Evolutionary conservation across 306 rosid genomes (phyloP), one percentile per base, ranked within the genome.

Genomic region (Gastrolobium villosum): DNA sequence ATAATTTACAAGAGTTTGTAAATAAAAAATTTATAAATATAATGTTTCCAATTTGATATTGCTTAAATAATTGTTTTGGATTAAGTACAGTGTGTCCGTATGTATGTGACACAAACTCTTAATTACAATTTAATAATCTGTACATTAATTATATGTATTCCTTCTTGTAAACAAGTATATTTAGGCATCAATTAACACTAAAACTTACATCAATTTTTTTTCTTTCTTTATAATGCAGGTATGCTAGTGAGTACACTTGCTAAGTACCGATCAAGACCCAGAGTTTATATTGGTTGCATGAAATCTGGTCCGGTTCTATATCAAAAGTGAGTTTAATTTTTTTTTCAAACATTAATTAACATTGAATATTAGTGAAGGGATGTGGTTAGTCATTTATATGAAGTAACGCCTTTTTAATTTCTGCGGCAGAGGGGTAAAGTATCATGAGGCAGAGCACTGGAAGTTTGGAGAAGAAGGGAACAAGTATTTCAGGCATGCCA

Each of bases 401-500:
- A 28, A 39, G 7, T 37, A 7, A 20, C 0, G 31, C 14, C 0
- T 3, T 0, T 50, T 44, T 1, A 53, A 39, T 3, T 49, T 40
- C 7, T 52, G 20, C 43, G 50, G 78, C 85, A 94, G 98, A 83
- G 97, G 93, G n/a, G 78, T 72, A 3, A 94, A 92, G 85, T 94
- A 94, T 82, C 92, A 87, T 35, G 98, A 94, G 81, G 94, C 97
- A 11, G 98, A 94, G 82, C 78, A 89, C 5, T 92, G 96, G 98
- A 94, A 92, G 57, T 92, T 94, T 79, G 98, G 98, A 20, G 98
- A 92, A 68, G 94, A 89, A 86, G 98, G 98, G 54, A 94, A 94
- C 84, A 89, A 86, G 65, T 94, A 94, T 66, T 94, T 94, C 79
- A 90, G 96, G 85, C 98, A 94, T 69, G 98, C 98, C 64, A 94